Evolutionary conservation across 2,329 filamentous ascomycete species (phyloP).

Genomic region (Ophiognomonia clavigignenti-juglandacearum): DNA sequence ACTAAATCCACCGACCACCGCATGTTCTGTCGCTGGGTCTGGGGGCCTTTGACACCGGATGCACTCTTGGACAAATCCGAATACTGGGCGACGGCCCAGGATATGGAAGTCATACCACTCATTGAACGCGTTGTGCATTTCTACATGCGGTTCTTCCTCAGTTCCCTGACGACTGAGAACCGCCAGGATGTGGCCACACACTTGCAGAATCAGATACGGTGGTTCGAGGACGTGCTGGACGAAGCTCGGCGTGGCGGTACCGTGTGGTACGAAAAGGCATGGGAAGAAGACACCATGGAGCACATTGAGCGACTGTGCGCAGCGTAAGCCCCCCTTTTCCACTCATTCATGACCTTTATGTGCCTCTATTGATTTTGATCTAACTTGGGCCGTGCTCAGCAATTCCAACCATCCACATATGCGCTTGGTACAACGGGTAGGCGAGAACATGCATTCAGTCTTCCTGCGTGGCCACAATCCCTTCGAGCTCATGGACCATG

Average conservation of each 20-base stretch:
- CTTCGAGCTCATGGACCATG: constrained; percentile 15
- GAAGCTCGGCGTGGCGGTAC: not conserved
- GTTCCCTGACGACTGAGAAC: not conserved
- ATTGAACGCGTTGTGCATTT: not conserved
- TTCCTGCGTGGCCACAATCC: not conserved
- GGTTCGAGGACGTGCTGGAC: not conserved
- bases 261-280: not conserved
- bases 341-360: no score
- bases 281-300: not conserved
- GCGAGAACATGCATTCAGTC: not conserved
- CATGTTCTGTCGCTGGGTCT: constrained; percentile 2
- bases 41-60: not conserved
- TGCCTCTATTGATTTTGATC: no score
- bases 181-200: not conserved
- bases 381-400: not conserved
- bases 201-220: not conserved
- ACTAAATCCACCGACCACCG: constrained; percentile 4
- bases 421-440: not conserved
- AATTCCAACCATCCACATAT: not conserved
- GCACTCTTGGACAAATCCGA: not conserved
- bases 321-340: not conserved
- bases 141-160: not conserved
- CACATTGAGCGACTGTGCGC: not conserved
- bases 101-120: not conserved
- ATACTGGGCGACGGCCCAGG: not conserved